A percentile compares a stretch with the other conserved stretches of the same genome.
Conservation (phyloP, 1,284 basidiomycete species). For the Xerocomus nothofagi region DNA sequence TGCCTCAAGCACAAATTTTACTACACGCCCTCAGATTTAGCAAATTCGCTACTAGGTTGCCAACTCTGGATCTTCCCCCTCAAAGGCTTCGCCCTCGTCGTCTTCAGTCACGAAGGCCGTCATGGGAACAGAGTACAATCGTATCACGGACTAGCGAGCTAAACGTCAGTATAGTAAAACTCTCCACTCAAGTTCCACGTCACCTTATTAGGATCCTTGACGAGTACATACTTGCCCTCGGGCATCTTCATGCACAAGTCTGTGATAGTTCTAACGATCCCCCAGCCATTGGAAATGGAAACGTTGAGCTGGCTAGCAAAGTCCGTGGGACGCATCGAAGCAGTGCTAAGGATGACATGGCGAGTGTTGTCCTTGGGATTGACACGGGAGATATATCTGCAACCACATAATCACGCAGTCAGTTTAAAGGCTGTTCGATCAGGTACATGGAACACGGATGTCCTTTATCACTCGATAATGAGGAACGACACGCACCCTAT, state of each 20-base stretch:
- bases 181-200: slow-evolving; percentile 1
- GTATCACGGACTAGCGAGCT: slow-evolving; percentile 77
- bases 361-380: slow-evolving; percentile 94
- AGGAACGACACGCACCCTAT: slow-evolving; percentile 70
- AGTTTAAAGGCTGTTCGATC: slow-evolving; percentile 10
- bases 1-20: neutral
- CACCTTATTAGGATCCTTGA: slow-evolving; percentile 97
- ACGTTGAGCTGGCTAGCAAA: slow-evolving; percentile 97
- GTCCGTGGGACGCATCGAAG: slow-evolving; percentile 92
- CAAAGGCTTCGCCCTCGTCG: slow-evolving; percentile 52
- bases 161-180: slow-evolving; percentile 6
- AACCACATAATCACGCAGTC: slow-evolving; percentile 12
- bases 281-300: slow-evolving; percentile 96
- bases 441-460: neutral
- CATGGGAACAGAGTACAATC: slow-evolving; percentile 89
- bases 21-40: slow-evolving; percentile 10
- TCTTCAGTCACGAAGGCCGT: slow-evolving; percentile 77
- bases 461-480: slow-evolving; percentile 6
- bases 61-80: slow-evolving; percentile 51
- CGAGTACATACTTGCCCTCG: slow-evolving; percentile 93
- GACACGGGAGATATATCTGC: slow-evolving; percentile 88
- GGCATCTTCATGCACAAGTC: slow-evolving; percentile 94
- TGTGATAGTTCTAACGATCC: slow-evolving; percentile 92
- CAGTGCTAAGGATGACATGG: slow-evolving; percentile 94
- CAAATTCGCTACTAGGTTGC: slow-evolving; percentile 19